Percentiles rank a stretch among this genome's conserved stretches.
Conservation (phyloP, 140 eudicot genomes). For the Cichorium intybus region DNA sequence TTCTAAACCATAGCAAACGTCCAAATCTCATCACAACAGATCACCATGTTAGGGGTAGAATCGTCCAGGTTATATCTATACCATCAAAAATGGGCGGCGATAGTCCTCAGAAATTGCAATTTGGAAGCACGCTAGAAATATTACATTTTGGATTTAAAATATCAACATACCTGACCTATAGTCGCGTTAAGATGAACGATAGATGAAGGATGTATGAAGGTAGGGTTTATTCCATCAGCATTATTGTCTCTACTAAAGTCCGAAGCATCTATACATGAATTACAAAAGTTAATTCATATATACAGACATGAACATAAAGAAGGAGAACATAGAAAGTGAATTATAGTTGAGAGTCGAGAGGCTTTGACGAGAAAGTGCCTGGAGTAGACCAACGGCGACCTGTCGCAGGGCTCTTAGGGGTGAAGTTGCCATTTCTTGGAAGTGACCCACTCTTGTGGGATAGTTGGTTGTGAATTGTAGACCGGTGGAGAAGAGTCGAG, state of each 20-base stretch:
- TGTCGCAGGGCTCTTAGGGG: conserved; percentile 32
- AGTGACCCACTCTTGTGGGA: background rate
- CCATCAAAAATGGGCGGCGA: background rate
- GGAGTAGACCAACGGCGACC: conserved; percentile 32
- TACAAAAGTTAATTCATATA: background rate
- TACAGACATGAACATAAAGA: background rate
- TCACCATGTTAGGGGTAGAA: too few species aligned
- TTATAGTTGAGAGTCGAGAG: conserved; percentile 43
- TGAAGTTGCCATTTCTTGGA: conserved; percentile 27
- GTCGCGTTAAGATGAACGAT: conserved; percentile 78
- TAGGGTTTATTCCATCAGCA: conserved; percentile 24
- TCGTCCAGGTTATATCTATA: too few species aligned
- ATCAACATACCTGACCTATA: conserved; percentile 70
- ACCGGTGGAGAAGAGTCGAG: too few species aligned
- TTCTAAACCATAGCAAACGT: too few species aligned
- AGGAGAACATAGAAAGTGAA: background rate
- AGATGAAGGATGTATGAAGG: conserved; percentile 75
- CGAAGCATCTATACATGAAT: conserved; percentile 29
- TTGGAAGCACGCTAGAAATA: background rate
- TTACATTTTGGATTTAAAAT: background rate
- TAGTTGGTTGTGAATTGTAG: too few species aligned
- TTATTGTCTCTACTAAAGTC: conserved; percentile 21
- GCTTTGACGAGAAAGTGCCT: conserved; percentile 27
- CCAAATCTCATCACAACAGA: too few species aligned
- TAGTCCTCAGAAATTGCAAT: background rate